phyloP scores from a whole-genome alignment of 306 rosid genomes.

The Boehmeria nivea region DNA sequence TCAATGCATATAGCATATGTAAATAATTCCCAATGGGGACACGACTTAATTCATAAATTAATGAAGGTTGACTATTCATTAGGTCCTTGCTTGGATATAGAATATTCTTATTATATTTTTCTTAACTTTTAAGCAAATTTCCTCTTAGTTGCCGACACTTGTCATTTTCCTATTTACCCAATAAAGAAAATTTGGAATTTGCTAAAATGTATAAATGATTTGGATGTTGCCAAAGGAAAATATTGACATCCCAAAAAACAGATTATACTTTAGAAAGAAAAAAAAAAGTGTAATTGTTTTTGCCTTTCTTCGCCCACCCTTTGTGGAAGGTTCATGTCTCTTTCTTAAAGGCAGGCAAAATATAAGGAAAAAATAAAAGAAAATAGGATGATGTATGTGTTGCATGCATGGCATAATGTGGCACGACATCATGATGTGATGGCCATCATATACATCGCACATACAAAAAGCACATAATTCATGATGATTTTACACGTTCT shows the following conservation, averaged over 20 bases:
- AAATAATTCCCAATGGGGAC: no score
- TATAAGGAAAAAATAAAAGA: not conserved
- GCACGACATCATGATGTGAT: slow-evolving; percentile 6
- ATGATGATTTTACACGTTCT: slow-evolving; percentile 1
- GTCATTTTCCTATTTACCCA: slow-evolving; percentile 1
- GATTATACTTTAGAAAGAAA: not conserved
- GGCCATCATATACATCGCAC: slow-evolving; percentile 4
- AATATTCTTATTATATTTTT: slow-evolving; percentile 14
- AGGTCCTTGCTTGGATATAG: not conserved
- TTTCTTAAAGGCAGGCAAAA: slow-evolving; percentile 32
- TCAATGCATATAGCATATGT: no score
- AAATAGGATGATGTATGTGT: not conserved
- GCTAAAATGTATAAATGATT: not conserved
- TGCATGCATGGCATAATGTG: slow-evolving; percentile 6
- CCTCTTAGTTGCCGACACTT: not conserved
- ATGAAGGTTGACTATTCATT: slow-evolving; percentile 22
- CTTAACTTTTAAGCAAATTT: not conserved
- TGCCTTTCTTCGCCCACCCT: slow-evolving; percentile 12
- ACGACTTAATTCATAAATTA: no score
- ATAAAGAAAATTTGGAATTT: not conserved
- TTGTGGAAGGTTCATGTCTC: slow-evolving; percentile 32
- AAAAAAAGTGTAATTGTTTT: slow-evolving; percentile 7
- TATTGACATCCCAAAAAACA: not conserved
- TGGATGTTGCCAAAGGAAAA: not conserved
- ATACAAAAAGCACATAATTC: no score